These are phyloP conservation scores for Ramaria sp. DNA, from an alignment of 768 basidiomycete genomes.

Conservation along the genomic window DNA sequence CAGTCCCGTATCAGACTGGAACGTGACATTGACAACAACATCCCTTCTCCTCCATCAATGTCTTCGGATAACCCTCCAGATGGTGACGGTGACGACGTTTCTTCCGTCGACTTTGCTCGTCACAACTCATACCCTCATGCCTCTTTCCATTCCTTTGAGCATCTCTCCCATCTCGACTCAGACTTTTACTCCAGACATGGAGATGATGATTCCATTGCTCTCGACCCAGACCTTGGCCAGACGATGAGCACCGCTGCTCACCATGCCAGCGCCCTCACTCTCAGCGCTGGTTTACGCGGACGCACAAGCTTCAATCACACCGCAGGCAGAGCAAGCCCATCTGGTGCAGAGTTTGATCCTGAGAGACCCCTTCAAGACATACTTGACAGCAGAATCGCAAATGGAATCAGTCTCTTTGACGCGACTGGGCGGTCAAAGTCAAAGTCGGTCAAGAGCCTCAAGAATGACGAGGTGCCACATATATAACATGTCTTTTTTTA, in stretches of 20 bases:
- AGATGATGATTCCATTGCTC: constrained; percentile 55
- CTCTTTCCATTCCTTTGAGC: constrained; percentile 53
- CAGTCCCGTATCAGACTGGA: constrained; percentile 69
- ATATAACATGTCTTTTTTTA: background rate
- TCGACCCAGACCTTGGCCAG: constrained; percentile 47
- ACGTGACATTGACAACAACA: constrained; percentile 50
- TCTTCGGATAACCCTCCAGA: constrained; percentile 29
- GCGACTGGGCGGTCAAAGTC: constrained; percentile 39
- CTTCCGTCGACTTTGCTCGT: constrained; percentile 55
- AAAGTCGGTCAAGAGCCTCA: constrained; percentile 23
- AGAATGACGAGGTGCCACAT: constrained; percentile 15
- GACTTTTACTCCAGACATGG: constrained; percentile 33
- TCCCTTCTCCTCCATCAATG: constrained; percentile 62
- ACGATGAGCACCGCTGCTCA: constrained; percentile 79
- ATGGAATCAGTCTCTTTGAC: constrained; percentile 46
- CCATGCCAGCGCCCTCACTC: constrained; percentile 80
- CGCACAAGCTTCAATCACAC: constrained; percentile 31
- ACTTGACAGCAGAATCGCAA: constrained; percentile 44
- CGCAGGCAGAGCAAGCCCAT: constrained; percentile 33
- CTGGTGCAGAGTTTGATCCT: constrained; percentile 79
- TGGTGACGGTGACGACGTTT: constrained; percentile 10
- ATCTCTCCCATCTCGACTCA: constrained; percentile 42
- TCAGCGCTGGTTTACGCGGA: constrained; percentile 69
- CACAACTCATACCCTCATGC: constrained; percentile 50
- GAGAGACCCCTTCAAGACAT: constrained; percentile 69